Evolutionary conservation across 768 basidiomycete genomes (phyloP).

Genomic region (Rhizopogon rudus): DNA sequence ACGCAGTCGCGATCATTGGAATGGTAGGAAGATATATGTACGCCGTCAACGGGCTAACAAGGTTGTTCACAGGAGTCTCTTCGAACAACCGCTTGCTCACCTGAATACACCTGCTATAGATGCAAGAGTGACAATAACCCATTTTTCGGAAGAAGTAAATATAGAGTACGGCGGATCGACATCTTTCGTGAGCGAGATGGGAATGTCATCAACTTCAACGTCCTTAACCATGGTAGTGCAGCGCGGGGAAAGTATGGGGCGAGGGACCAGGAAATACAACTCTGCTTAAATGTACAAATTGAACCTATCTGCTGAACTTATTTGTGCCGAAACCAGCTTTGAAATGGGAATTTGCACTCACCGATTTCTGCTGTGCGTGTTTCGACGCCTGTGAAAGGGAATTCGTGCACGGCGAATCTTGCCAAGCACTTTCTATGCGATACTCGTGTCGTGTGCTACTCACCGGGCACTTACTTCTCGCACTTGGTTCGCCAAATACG

Average conservation of each 20-base stretch:
- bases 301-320: neutral
- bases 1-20: slow-evolving; percentile 49
- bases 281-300: neutral
- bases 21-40: slow-evolving; percentile 78
- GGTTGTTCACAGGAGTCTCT: neutral
- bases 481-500: neutral
- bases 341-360: neutral
- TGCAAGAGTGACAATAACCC: slow-evolving; percentile 55
- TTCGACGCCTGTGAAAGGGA: neutral
- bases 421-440: neutral
- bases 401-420: neutral
- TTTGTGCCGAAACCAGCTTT: neutral
- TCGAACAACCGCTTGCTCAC: slow-evolving; percentile 19
- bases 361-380: neutral
- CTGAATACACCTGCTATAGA: slow-evolving; percentile 58
- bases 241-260: neutral
- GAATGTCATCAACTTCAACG: neutral
- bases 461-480: neutral
- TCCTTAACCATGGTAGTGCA: neutral
- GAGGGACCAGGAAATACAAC: neutral
- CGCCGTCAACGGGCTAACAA: slow-evolving; percentile 53
- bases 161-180: slow-evolving; percentile 31
- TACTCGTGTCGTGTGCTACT: neutral
- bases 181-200: neutral
- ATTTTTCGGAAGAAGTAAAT: slow-evolving; percentile 52